phyloP scores from a whole-genome alignment of 2,329 filamentous ascomycete species.

The Zasmidium angulare region DNA sequence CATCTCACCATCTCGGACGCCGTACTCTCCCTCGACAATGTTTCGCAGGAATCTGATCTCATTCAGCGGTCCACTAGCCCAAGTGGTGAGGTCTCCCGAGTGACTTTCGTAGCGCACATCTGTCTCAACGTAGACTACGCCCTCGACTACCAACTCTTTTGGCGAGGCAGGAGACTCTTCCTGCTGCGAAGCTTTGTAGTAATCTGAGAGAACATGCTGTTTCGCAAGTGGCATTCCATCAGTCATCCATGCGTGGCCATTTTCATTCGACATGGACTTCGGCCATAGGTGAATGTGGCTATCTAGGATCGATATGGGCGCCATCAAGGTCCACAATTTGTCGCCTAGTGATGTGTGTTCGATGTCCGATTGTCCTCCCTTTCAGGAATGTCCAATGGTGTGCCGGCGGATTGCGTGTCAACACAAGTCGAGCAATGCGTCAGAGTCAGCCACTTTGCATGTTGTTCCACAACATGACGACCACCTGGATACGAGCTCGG shows the following conservation, averaged over 20 bases:
- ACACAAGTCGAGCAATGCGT: not conserved
- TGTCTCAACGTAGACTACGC: constrained; percentile 81
- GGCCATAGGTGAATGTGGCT: constrained; percentile 91
- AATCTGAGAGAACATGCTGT: constrained; percentile 55
- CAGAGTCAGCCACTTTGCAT: not conserved
- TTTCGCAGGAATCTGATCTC: constrained; percentile 70
- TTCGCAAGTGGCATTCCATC: constrained; percentile 59
- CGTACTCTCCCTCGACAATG: constrained; percentile 59
- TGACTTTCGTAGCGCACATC: constrained; percentile 56
- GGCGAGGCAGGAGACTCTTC: constrained; percentile 41
- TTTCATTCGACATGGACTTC: constrained; percentile 57
- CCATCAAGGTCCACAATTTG: constrained; percentile 18
- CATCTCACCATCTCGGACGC: constrained; percentile 48
- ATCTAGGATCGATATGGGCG: constrained; percentile 64
- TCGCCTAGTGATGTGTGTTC: too few relatives aligned
- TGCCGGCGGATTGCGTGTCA: too few relatives aligned
- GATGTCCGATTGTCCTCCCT: too few relatives aligned
- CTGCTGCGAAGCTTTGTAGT: constrained; percentile 27
- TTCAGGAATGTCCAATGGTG: too few relatives aligned
- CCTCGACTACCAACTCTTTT: constrained; percentile 39
- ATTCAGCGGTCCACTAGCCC: constrained; percentile 67
- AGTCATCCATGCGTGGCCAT: constrained; percentile 68
- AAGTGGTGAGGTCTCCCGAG: constrained; percentile 39
- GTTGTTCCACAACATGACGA: too few relatives aligned
- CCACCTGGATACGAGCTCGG: not conserved